Base-by-base conservation (phyloP, 371 early-diverging fungal species). In the Mucor saturninus region DNA sequence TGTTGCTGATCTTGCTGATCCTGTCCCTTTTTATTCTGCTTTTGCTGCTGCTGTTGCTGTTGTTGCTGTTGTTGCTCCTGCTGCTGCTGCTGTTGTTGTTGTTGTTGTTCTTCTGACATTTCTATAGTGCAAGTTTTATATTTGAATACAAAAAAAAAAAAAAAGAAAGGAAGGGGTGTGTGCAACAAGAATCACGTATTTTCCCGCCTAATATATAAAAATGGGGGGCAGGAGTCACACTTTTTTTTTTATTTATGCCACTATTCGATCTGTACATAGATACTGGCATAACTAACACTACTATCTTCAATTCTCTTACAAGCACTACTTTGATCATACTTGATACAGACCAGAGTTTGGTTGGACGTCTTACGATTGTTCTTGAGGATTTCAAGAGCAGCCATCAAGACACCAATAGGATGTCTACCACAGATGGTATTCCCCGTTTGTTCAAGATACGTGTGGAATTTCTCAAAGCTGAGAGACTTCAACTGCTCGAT, bases 401-500 rank as follows among this genome's bases (percentile, higher is more conserved):
- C 86, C 72, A 96, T 55, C 32, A 95, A 72, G 6, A 97, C 89
- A 1, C 86, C 86, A 51, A 97, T 93, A 1, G 98, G 96, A 68
- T 95, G 93, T 28, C 96, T 78, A 7, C 96, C 96, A 74, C 98
- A 98, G 52, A 98, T 95, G 0, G 97, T 98, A 68, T 98, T 98
- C 7, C 80, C 68, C 1, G 97, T 95, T 37, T 69, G 62, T 8
- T 72, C 58, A 28, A 97, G 71, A 68, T 98, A 97, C 21, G 67
- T 56, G 10, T 71, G 67, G 69, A 95, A 97, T 2, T 58, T 80
- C 1, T 56, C 62, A 56, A 86, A 84, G 59, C 85, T 82, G 35
- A 88, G 49, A 0, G 61, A 67, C 48, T 91, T 91, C 59, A 98
- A 91, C 8, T 73, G 59, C 0, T 72, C 65, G 90, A 98, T 97